Percentiles rank a stretch among this genome's conserved stretches.
Conservation (phyloP, 2,329 filamentous ascomycete species). For the Alternaria longipes region DNA sequence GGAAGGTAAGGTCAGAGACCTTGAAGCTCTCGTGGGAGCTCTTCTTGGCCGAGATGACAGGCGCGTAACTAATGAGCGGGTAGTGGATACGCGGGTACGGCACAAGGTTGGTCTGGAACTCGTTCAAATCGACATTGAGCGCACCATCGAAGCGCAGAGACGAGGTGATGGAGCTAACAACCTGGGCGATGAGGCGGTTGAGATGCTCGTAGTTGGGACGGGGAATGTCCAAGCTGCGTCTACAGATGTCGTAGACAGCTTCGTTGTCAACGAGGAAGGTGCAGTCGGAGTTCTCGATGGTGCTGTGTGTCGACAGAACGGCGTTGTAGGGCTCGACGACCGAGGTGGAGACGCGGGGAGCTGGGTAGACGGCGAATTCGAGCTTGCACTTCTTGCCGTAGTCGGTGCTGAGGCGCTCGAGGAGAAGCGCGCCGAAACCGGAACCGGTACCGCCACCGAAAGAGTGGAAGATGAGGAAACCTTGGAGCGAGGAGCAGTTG, state of each 20-base stretch:
- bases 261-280: constrained; percentile 81
- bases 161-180: constrained; percentile 78
- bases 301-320: constrained; percentile 77
- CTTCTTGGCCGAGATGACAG: constrained; percentile 76
- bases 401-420: constrained; percentile 76
- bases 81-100: constrained; percentile 79
- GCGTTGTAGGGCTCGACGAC: constrained; percentile 80
- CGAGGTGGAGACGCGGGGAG: constrained; percentile 73
- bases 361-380: constrained; percentile 76
- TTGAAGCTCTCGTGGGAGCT: constrained; percentile 89
- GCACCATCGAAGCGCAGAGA: constrained; percentile 77
- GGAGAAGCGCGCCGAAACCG: constrained; percentile 75
- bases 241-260: constrained; percentile 79
- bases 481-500: constrained; percentile 77
- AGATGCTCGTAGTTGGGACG: constrained; percentile 76
- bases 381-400: constrained; percentile 82
- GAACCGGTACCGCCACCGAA: constrained; percentile 78
- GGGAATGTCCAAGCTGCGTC: constrained; percentile 74
- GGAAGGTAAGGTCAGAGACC: constrained; percentile 78
- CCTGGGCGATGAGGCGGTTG: constrained; percentile 77
- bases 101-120: constrained; percentile 80
- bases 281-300: constrained; percentile 80
- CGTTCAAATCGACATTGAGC: constrained; percentile 78
- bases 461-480: constrained; percentile 79
- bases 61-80: constrained; percentile 76